Evolutionary conservation across 1,284 basidiomycete genomes (phyloP).

Genomic region (Kwoniella shivajii): DNA sequence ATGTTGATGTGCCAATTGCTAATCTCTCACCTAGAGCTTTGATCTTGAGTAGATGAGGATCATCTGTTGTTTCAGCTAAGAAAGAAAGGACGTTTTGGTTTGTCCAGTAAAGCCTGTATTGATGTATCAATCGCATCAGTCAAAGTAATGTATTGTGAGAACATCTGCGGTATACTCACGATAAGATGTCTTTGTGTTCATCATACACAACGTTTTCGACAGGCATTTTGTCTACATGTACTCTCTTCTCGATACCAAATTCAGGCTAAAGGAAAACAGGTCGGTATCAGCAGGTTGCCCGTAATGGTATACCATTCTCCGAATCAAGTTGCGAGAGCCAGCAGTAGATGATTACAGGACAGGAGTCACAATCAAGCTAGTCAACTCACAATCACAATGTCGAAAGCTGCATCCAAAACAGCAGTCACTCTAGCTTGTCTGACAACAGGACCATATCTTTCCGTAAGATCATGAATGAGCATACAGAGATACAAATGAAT

Average conservation of each 20-base stretch:
- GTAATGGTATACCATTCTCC: not conserved
- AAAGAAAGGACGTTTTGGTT: conserved; percentile 86
- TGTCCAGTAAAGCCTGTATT: conserved; percentile 65
- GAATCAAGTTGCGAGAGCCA: not conserved
- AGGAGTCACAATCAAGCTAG: no score
- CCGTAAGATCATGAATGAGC: conserved; percentile 83
- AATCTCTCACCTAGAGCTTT: conserved; percentile 84
- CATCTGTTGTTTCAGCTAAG: conserved; percentile 86
- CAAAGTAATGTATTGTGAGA: no score
- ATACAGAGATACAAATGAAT: conserved; percentile 93
- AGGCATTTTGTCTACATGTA: conserved; percentile 98
- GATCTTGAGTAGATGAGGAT: conserved; percentile 88
- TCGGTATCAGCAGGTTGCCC: not conserved
- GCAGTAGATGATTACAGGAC: no score
- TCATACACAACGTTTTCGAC: conserved; percentile 95
- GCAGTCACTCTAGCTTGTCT: conserved; percentile 90
- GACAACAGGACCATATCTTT: conserved; percentile 91
- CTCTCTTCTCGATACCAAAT: conserved; percentile 96
- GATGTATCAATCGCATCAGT: no score
- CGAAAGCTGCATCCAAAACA: conserved; percentile 93
- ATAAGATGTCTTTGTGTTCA: conserved; percentile 81
- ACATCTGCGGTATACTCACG: conserved; percentile 26
- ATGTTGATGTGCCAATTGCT: conserved; percentile 63
- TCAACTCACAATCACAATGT: conserved; percentile 66
- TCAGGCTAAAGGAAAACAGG: conserved; percentile 60